Percentiles rank a stretch among this genome's conserved stretches.
Evolutionary conservation across 2,329 filamentous ascomycete genomes (phyloP).

Genomic region (Aspergillus sp.): DNA sequence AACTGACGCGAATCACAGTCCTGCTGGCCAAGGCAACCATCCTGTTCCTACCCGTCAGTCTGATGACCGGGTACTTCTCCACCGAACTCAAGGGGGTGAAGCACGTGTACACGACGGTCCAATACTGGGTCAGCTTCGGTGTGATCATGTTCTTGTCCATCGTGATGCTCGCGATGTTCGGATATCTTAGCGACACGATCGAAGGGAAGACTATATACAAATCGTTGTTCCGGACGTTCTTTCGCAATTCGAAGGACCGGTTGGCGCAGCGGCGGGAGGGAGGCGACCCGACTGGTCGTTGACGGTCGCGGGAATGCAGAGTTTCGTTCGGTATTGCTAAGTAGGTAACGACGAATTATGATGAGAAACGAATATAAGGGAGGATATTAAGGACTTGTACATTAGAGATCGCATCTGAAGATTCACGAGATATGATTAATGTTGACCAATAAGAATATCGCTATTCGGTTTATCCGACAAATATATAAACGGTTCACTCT

Average conservation of each 20-base stretch:
- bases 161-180: conserved; percentile 58
- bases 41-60: conserved; percentile 70
- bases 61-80: conserved; percentile 74
- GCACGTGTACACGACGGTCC: conserved; percentile 56
- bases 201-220: conserved; percentile 55
- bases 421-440: not conserved
- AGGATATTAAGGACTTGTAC: not conserved
- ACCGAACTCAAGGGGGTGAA: conserved; percentile 61
- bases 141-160: conserved; percentile 63
- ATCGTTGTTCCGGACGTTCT: conserved; percentile 40
- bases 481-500: too few relatives aligned
- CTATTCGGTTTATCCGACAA: too few relatives aligned
- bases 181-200: conserved; percentile 56
- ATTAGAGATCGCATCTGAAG: not conserved
- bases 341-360: too few relatives aligned
- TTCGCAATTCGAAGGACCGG: conserved; percentile 30
- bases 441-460: not conserved
- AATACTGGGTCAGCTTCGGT: conserved; percentile 69
- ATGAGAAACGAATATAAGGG: not conserved
- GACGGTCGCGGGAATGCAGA: not conserved
- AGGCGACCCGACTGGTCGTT: not conserved
- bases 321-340: too few relatives aligned
- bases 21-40: conserved; percentile 73
- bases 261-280: conserved; percentile 21
- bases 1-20: conserved; percentile 69